Evolutionary conservation across 2,329 filamentous ascomycete genomes (phyloP).

Genomic region (Exophiala calicioides): DNA sequence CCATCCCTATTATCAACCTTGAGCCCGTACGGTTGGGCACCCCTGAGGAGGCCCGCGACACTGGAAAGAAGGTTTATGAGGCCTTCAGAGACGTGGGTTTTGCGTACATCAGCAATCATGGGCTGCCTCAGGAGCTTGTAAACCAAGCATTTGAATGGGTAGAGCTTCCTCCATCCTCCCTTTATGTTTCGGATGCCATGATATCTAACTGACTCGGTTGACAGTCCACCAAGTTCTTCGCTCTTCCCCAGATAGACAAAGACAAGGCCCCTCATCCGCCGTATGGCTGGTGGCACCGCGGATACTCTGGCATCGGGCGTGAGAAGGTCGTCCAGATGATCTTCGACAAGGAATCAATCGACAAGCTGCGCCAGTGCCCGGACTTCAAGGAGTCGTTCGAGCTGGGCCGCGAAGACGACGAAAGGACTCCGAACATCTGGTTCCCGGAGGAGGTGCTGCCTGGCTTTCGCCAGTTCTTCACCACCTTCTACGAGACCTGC

Average conservation of each 20-base stretch:
- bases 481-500: slow-evolving; percentile 44
- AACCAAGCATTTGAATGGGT: slow-evolving; percentile 29
- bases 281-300: slow-evolving; percentile 22
- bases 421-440: slow-evolving; percentile 51
- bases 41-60: slow-evolving; percentile 32
- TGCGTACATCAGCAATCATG: slow-evolving; percentile 45
- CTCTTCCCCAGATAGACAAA: slow-evolving; percentile 48
- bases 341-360: slow-evolving; percentile 17
- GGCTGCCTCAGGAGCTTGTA: slow-evolving; percentile 33
- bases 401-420: slow-evolving; percentile 48
- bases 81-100: slow-evolving; percentile 44
- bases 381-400: slow-evolving; percentile 46
- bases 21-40: slow-evolving; percentile 36
- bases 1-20: slow-evolving; percentile 45
- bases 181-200: not conserved
- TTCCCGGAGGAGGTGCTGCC: slow-evolving; percentile 48
- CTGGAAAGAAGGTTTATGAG: slow-evolving; percentile 36
- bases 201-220: not conserved
- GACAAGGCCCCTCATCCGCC: slow-evolving; percentile 51
- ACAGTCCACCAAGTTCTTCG: slow-evolving; percentile 43
- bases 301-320: slow-evolving; percentile 24
- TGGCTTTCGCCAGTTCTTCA: slow-evolving; percentile 44
- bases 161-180: not conserved
- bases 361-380: slow-evolving; percentile 18
- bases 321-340: slow-evolving; percentile 26